Percentiles rank a stretch among this genome's conserved stretches.
Conservation (phyloP, 1,139 yeast genomes). For the Yamadazyma membranifaciens region DNA sequence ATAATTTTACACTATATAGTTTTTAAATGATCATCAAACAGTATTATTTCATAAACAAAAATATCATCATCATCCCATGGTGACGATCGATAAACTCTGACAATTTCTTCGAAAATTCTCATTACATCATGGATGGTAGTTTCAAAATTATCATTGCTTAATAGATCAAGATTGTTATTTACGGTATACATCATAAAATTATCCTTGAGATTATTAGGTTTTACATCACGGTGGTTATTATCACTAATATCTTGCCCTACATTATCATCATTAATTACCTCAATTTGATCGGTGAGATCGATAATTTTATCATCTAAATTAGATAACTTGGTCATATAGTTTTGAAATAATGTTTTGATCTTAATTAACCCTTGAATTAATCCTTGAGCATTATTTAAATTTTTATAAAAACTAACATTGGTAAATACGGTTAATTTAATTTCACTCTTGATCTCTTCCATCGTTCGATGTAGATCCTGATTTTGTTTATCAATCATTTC, state of each 20-base stretch:
- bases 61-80: slow-evolving; percentile 7
- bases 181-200: slow-evolving; percentile 8
- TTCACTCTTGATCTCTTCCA: slow-evolving; percentile 9
- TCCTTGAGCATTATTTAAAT: slow-evolving; percentile 13
- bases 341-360: slow-evolving; percentile 12
- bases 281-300: slow-evolving; percentile 15
- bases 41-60: slow-evolving; percentile 15
- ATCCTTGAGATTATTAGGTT: too few relatives aligned
- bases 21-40: slow-evolving; percentile 16
- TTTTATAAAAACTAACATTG: slow-evolving; percentile 13
- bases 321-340: slow-evolving; percentile 9
- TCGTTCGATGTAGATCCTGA: slow-evolving; percentile 1
- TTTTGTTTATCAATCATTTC: slow-evolving; percentile 7
- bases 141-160: slow-evolving; percentile 10
- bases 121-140: slow-evolving; percentile 7
- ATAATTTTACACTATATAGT: not conserved
- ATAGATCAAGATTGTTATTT: slow-evolving; percentile 10
- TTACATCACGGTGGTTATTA: too few relatives aligned
- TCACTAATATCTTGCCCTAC: too few relatives aligned
- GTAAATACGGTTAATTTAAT: slow-evolving; percentile 14
- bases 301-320: slow-evolving; percentile 13
- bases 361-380: slow-evolving; percentile 15
- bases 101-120: slow-evolving; percentile 12
- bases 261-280: not conserved
- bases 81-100: slow-evolving; percentile 3